These are phyloP conservation scores for Cornus controversa DNA, from an alignment of 148 eudicot species.

Conservation along the genomic window DNA sequence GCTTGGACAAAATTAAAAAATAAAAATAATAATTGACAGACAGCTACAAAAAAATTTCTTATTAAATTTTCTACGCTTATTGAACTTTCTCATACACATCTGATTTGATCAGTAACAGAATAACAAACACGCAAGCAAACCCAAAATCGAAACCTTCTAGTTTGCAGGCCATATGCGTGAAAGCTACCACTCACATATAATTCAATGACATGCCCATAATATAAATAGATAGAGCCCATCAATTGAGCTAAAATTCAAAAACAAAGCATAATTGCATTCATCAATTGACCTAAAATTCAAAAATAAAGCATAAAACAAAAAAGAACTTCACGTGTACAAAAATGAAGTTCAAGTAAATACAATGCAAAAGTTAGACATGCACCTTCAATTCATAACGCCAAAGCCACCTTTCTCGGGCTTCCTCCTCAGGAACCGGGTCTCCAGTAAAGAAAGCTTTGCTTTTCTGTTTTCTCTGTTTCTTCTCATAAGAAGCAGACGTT, in stretches of 20 bases:
- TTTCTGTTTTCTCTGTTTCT: constrained; percentile 13
- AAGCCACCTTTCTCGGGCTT: constrained; percentile 68
- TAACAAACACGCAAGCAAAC: too few species aligned
- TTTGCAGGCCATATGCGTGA: background rate
- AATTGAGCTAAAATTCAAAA: background rate
- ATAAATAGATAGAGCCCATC: background rate
- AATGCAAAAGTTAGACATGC: constrained; percentile 1
- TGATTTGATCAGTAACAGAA: too few species aligned
- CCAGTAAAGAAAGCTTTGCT: constrained; percentile 48
- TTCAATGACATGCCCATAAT: background rate
- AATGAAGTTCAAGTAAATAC: constrained; percentile 6
- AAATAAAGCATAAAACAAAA: too few species aligned
- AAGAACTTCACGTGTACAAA: background rate
- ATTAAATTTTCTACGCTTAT: too few species aligned
- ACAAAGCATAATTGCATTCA: background rate
- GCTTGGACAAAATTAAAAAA: background rate
- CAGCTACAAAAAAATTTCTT: background rate
- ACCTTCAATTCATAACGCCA: constrained; percentile 93
- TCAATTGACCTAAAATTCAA: background rate
- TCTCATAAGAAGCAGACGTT: too few species aligned
- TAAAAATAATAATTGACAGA: background rate
- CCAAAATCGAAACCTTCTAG: background rate
- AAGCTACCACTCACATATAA: too few species aligned
- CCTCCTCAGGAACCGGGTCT: constrained; percentile 66
- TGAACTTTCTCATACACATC: too few species aligned